Evolutionary conservation across 2,329 filamentous ascomycete genomes (phyloP), one percentile per base, ranked within the genome.

Genomic region (Fusarium neocosmosporiellum): DNA sequence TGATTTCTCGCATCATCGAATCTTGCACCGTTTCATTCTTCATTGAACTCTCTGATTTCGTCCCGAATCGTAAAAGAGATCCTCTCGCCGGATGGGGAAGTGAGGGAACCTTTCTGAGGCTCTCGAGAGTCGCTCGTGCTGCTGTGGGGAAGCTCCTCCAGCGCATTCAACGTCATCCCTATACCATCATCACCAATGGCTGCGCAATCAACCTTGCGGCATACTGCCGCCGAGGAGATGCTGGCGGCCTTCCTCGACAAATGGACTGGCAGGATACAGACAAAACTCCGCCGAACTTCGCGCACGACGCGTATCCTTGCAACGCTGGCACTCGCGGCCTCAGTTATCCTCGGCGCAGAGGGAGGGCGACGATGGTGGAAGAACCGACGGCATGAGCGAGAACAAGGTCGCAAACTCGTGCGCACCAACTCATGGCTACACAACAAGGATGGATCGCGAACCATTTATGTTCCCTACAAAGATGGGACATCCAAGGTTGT

Each of bases 391-490:
- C 91, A 91, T 72, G 96, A 98, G 83, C 91, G 90, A 74, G 95
- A 96, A 76, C 93, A 95, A 75, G 95, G 95, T 7, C 88, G 90
- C 71, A 93, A 93, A 73, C 88, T 99, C 61, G 86, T 98, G 71
- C 90, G 96, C 66, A 92, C 94, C 68, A 99, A 99, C 83, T 98
- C 96, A 34, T 97, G 95, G 78, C 87, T 98, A 71, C 90, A 93
- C 83, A 94, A 96, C 77, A 98, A 98, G 84, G 96, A 98, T 86
- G 96, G 96, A 58, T 96, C 94, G 57, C 89, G 96, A 63, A 97
- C 95, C 16, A 96, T 99, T 66, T 98, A 96, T 79, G 96, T 99
- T 31, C 95, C 96, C 2, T 96, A 98, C 83, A 94, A 94, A 81
- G 90, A 95, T 75, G 88, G 91, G 62, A 98, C 95, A 3, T 93